A percentile compares a stretch with the other conserved stretches of the same genome.
phyloP scores from a whole-genome alignment of 768 basidiomycete genomes.

The Boletus vinaceobasis region DNA sequence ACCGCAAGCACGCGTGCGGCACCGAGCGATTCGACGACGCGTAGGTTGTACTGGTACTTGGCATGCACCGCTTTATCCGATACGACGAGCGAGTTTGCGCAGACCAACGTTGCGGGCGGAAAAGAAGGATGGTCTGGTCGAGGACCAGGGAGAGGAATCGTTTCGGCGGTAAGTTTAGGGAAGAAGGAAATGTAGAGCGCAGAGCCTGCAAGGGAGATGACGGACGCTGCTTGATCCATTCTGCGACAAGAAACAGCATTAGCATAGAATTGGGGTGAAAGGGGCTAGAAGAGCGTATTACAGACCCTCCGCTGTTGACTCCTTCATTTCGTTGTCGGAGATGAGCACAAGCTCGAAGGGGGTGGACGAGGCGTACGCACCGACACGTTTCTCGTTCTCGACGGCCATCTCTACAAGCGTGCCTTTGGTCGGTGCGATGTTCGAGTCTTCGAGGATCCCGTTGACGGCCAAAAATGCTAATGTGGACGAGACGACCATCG shows the following conservation, averaged over 20 bases:
- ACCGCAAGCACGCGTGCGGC: slow-evolving; percentile 72
- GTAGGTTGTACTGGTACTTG: slow-evolving; percentile 79
- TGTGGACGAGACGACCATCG: slow-evolving; percentile 86
- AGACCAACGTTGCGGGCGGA: slow-evolving; percentile 30
- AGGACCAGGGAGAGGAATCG: slow-evolving; percentile 56
- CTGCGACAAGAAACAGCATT: slow-evolving; percentile 33
- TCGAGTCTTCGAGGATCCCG: slow-evolving; percentile 44
- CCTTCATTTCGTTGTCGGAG: slow-evolving; percentile 29
- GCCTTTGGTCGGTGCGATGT: slow-evolving; percentile 46
- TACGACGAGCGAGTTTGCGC: slow-evolving; percentile 62
- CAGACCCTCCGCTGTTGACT: slow-evolving; percentile 77
- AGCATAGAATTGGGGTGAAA: slow-evolving; percentile 2
- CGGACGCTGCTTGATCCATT: slow-evolving; percentile 90
- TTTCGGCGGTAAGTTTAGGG: slow-evolving; percentile 63
- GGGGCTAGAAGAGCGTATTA: not conserved
- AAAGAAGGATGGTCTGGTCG: slow-evolving; percentile 9
- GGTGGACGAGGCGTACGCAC: slow-evolving; percentile 29
- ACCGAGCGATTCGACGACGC: slow-evolving; percentile 86
- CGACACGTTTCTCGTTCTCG: slow-evolving; percentile 81
- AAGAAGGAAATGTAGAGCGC: slow-evolving; percentile 82
- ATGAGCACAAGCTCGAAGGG: not conserved
- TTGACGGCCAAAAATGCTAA: slow-evolving; percentile 79
- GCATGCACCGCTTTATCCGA: slow-evolving; percentile 78
- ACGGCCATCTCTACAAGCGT: slow-evolving; percentile 76
- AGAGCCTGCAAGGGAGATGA: slow-evolving; percentile 66